phyloP scores from a whole-genome alignment of 2,329 filamentous ascomycete genomes.

The Bimuria novae-zelandiae region DNA sequence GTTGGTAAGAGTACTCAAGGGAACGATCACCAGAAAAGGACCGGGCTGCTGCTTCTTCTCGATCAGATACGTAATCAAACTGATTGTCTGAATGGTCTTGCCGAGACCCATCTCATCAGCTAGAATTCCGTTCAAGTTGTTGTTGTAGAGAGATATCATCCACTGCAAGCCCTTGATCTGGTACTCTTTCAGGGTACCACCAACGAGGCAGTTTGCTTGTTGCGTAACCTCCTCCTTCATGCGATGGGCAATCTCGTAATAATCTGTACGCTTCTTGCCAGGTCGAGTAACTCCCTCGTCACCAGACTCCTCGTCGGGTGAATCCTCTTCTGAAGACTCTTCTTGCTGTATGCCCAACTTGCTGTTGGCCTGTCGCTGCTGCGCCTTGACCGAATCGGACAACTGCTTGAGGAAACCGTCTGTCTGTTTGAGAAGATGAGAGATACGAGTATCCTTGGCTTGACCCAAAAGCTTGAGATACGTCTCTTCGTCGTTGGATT shows the following conservation, averaged over 20 bases:
- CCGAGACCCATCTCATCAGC: constrained; percentile 99
- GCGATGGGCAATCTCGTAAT: constrained; percentile 97
- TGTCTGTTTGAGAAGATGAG: constrained; percentile 93
- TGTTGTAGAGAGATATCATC: constrained; percentile 99
- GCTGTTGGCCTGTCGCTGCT: constrained; percentile 85
- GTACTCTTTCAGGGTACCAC: constrained; percentile 94
- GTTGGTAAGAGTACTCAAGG: constrained; percentile 94
- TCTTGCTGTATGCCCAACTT: constrained; percentile 64
- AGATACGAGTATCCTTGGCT: constrained; percentile 99
- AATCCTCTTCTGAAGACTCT: constrained; percentile 53
- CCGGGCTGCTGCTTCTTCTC: constrained; percentile 91
- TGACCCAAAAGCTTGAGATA: constrained; percentile 98
- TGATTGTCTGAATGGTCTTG: constrained; percentile 99
- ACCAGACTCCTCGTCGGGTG: constrained; percentile 67
- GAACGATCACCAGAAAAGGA: constrained; percentile 95
- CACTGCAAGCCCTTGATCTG: constrained; percentile 98
- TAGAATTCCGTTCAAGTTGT: constrained; percentile 98
- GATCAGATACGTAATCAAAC: constrained; percentile 94
- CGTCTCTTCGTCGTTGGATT: constrained; percentile 98
- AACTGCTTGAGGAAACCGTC: constrained; percentile 97
- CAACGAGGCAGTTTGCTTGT: constrained; percentile 85
- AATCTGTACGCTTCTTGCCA: constrained; percentile 82
- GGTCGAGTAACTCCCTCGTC: constrained; percentile 70
- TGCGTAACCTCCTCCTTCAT: constrained; percentile 87
- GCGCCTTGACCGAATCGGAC: constrained; percentile 88